Conservation (phyloP, 2,329 filamentous ascomycete genomes). For the Aspergillus eucalypticola region DNA sequence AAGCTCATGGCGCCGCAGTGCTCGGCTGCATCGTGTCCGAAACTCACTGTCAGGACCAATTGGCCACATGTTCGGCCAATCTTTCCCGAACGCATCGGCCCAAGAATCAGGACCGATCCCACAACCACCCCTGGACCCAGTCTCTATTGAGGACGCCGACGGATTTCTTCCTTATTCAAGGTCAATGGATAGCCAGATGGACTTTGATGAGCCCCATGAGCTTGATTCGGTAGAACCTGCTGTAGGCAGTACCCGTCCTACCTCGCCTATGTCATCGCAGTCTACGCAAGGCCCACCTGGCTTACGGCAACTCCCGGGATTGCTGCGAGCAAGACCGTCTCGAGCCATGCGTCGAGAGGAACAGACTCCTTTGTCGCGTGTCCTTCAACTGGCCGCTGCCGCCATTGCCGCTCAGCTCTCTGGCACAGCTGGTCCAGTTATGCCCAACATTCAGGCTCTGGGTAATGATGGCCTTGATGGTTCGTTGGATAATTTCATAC, state of each 20-base stretch:
- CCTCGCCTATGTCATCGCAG: slow-evolving; percentile 28
- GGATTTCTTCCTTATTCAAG: slow-evolving; percentile 38
- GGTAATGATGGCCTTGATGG: slow-evolving; percentile 60
- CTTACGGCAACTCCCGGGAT: slow-evolving; percentile 42
- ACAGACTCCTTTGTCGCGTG: slow-evolving; percentile 62
- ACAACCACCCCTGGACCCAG: slow-evolving; percentile 30
- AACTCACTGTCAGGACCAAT: slow-evolving; percentile 47
- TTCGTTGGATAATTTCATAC: slow-evolving; percentile 63
- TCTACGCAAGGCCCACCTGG: slow-evolving; percentile 33
- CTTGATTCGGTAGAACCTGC: slow-evolving; percentile 46
- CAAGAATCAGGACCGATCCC: slow-evolving; percentile 30
- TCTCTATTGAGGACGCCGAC: slow-evolving; percentile 35
- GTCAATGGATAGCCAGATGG: slow-evolving; percentile 43
- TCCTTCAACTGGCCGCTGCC: slow-evolving; percentile 64
- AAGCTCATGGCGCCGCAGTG: slow-evolving; percentile 42
- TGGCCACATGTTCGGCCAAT: slow-evolving; percentile 46
- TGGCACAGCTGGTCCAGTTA: slow-evolving; percentile 57
- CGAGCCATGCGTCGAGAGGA: slow-evolving; percentile 58
- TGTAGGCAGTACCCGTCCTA: slow-evolving; percentile 31
- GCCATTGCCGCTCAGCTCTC: slow-evolving; percentile 66
- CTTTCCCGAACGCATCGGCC: slow-evolving; percentile 27
- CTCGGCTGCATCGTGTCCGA: slow-evolving; percentile 45
- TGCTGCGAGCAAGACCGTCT: slow-evolving; percentile 55
- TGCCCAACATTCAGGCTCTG: slow-evolving; percentile 57
- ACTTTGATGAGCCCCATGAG: slow-evolving; percentile 43